These are phyloP conservation scores for Colletotrichum lupini DNA, from an alignment of 2,329 filamentous ascomycete genomes.

Conservation along the genomic window DNA sequence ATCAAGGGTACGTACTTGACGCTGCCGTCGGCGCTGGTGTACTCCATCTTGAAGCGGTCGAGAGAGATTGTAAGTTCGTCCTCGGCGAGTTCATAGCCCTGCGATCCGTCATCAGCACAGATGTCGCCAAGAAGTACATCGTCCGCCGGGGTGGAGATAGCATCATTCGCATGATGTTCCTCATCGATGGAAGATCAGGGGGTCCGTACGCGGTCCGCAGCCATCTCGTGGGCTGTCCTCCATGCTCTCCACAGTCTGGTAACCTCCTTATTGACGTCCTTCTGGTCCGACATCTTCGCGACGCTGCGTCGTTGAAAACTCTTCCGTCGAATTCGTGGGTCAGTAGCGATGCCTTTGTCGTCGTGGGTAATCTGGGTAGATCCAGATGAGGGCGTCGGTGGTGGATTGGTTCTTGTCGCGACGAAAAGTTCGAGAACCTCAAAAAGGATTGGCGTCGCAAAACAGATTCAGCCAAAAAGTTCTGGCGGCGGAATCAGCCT, in stretches of 20 bases:
- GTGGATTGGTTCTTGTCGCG: constrained; percentile 1
- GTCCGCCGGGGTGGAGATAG: not conserved
- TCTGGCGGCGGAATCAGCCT: constrained; percentile 31
- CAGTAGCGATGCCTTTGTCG: not conserved
- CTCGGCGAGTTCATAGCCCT: constrained; percentile 95
- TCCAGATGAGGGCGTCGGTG: constrained; percentile 1
- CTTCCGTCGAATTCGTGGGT: not conserved
- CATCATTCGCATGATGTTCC: no score
- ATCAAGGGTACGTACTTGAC: constrained; percentile 72
- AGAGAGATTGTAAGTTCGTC: constrained; percentile 89
- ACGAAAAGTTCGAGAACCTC: constrained; percentile 7
- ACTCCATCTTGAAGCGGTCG: constrained; percentile 81
- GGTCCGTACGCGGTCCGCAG: constrained; percentile 81
- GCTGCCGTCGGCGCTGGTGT: constrained; percentile 76
- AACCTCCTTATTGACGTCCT: constrained; percentile 63
- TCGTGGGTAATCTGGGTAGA: not conserved
- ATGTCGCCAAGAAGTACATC: not conserved
- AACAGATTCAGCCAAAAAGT: constrained; percentile 28
- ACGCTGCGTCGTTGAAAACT: not conserved
- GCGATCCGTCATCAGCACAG: constrained; percentile 39
- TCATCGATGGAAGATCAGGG: not conserved
- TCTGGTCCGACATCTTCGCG: constrained; percentile 54
- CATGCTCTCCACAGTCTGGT: constrained; percentile 91
- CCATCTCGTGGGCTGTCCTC: constrained; percentile 95
- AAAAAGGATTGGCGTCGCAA: constrained; percentile 31